phyloP scores from a whole-genome alignment of 495 filamentous ascomycete genomes.

The Hypomontagnella monticulosa region DNA sequence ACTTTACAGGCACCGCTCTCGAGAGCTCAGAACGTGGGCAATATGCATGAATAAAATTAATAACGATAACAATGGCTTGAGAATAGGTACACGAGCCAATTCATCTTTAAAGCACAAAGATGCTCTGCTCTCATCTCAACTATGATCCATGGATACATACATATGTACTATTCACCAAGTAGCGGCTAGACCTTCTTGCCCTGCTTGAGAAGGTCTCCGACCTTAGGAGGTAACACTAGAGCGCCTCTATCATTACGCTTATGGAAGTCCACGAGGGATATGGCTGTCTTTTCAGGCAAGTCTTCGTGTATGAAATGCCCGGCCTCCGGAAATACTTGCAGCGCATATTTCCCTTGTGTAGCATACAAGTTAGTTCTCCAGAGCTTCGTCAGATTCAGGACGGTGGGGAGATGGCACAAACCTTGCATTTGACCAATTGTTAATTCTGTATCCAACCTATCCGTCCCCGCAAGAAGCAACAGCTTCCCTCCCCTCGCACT shows the following conservation, averaged over 20 bases:
- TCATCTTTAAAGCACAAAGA: neutral
- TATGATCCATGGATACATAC: no score
- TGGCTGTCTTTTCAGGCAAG: constrained; percentile 85
- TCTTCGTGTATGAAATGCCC: constrained; percentile 98
- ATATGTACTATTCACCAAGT: neutral
- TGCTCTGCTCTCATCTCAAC: no score
- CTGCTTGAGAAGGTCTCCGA: constrained; percentile 65
- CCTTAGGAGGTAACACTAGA: constrained; percentile 90
- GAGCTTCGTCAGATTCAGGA: neutral
- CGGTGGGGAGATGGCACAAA: constrained; percentile 45
- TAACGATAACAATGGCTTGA: neutral
- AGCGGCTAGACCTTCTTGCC: constrained; percentile 60
- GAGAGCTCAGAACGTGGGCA: no score
- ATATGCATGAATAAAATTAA: no score
- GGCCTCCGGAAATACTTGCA: constrained; percentile 93
- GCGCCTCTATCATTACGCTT: constrained; percentile 86
- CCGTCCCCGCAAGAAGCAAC: constrained; percentile 90
- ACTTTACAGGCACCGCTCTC: neutral
- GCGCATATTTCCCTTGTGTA: constrained; percentile 84
- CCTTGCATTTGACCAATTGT: constrained; percentile 99
- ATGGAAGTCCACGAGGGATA: constrained; percentile 87
- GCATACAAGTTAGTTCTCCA: constrained; percentile 7
- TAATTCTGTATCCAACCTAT: constrained; percentile 91
- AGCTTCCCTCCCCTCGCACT: constrained; percentile 85
- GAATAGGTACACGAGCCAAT: neutral